Conservation (phyloP, 805 yeast species). For the Zygosaccharomyces rouxii region DNA sequence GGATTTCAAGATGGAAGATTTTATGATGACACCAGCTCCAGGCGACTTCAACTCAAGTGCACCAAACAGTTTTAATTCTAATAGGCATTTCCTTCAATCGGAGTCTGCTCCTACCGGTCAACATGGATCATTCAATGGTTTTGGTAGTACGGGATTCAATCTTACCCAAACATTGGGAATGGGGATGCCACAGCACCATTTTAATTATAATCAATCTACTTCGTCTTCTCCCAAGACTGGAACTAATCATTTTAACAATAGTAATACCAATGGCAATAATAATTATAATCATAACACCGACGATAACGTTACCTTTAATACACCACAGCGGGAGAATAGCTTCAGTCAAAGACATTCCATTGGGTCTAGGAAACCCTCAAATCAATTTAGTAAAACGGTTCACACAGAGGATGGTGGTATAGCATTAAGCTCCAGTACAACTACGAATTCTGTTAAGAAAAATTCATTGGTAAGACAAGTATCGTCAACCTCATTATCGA, state of each 20-base stretch:
- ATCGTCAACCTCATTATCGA: conserved; percentile 29
- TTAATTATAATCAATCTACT: conserved; percentile 7
- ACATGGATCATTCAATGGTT: conserved; percentile 3
- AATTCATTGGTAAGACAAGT: conserved; percentile 27
- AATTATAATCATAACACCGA: conserved; percentile 2
- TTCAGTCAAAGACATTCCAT: conserved; percentile 5
- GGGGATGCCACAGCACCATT: conserved; percentile 5
- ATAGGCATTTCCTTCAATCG: conserved; percentile 10
- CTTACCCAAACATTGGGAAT: conserved; percentile 9
- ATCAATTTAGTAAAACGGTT: conserved; percentile 12
- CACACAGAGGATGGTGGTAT: conserved; percentile 21
- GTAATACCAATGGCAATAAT: conserved; percentile 1
- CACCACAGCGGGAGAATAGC: not conserved
- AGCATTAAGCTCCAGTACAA: conserved; percentile 18
- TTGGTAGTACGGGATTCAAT: conserved; percentile 1
- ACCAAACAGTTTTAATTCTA: conserved; percentile 34
- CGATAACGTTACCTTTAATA: not conserved
- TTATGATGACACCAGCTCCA: conserved; percentile 35
- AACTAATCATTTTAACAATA: not conserved
- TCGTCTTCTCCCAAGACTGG: conserved; percentile 11
- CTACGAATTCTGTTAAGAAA: conserved; percentile 29
- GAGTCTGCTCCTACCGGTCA: conserved; percentile 14
- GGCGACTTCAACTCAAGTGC: conserved; percentile 37
- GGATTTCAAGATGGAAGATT: conserved; percentile 39
- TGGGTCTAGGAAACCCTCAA: conserved; percentile 15